Evolutionary conservation across 108 stramenopile species (phyloP).

Genomic region (Skeletonema potamos): DNA sequence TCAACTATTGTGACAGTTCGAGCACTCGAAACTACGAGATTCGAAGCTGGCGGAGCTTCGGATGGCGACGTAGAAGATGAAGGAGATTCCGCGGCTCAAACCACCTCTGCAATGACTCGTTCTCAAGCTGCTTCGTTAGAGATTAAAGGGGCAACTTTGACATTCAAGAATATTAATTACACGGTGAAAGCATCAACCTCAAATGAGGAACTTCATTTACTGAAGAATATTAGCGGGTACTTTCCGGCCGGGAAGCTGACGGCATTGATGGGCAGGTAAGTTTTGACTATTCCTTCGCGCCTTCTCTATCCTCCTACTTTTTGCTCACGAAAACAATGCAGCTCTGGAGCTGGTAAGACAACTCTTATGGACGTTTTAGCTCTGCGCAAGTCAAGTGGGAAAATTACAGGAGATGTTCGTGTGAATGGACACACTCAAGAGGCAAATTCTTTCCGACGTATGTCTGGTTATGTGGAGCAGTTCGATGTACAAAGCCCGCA

Average conservation of each 20-base stretch:
- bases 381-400: conserved; percentile 82
- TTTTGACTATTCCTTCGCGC: not conserved
- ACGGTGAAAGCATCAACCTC: conserved; percentile 55
- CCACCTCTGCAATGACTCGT: conserved; percentile 11
- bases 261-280: conserved; percentile 55
- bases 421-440: conserved; percentile 85
- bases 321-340: not conserved
- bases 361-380: conserved; percentile 78
- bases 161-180: conserved; percentile 64
- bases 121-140: conserved; percentile 8
- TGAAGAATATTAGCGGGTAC: conserved; percentile 64
- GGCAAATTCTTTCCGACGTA: conserved; percentile 56
- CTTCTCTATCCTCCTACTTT: conserved; percentile 1
- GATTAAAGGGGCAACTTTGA: conserved; percentile 49
- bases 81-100: conserved; percentile 5
- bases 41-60: conserved; percentile 22
- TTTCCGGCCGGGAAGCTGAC: conserved; percentile 73
- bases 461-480: conserved; percentile 90
- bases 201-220: conserved; percentile 61
- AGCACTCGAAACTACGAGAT: conserved; percentile 18
- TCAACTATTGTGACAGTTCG: conserved; percentile 14
- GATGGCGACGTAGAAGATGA: conserved; percentile 13
- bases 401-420: conserved; percentile 72
- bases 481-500: conserved; percentile 79
- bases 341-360: conserved; percentile 45